Base-by-base conservation (phyloP, 345 rosid species). In the Excoecaria cochinchinensis region DNA sequence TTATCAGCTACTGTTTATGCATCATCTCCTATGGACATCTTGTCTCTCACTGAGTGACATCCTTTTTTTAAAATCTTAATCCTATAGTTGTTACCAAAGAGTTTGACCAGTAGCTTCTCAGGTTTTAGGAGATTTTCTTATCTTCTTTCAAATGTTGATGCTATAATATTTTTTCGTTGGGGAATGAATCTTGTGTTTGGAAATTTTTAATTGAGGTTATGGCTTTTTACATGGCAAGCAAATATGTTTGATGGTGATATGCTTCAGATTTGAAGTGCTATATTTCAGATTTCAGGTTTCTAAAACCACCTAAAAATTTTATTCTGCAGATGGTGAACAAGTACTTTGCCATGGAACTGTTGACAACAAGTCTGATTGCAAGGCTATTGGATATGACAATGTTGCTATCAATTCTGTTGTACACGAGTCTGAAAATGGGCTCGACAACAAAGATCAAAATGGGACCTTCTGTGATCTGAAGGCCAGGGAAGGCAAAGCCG, bases 251-350 rank as follows among this genome's bases (percentile, higher is more conserved):
- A 15, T 58, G 40, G 15, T 36, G 51, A 50, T 67, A 3, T 60
- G 47, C 46, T 38, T 16, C 8, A 6, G 12, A 31, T 40, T 11
- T 47, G 36, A 17, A 55, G 17, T 52, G 40, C 52, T 15, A 21
- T 40, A 46, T 47, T 51, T n/a, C 31, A 12, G 61, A 31, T 58
- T 13, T 69, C 74, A 25, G 62, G 14, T 76, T 72, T 82, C 31
- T 51, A 51, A 25, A 50, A 52, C 76, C 17, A 22, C 53, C n/a
- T 60, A 51, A 25, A 65, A 78, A 7, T 25, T 82, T 55, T 69
- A 48, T 40, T 42, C 75, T 80, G 78, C 91, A 94, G 99, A 89
- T 69, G 77, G 82, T 60, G 89, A 89, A 74, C 84, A 79, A 38
- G 82, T 65, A 44, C 47, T 81, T 77, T 76, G 70, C 78, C 84